Evolutionary conservation across 306 rosid species (phyloP).

Genomic region (Vigna reflexopilosa): DNA sequence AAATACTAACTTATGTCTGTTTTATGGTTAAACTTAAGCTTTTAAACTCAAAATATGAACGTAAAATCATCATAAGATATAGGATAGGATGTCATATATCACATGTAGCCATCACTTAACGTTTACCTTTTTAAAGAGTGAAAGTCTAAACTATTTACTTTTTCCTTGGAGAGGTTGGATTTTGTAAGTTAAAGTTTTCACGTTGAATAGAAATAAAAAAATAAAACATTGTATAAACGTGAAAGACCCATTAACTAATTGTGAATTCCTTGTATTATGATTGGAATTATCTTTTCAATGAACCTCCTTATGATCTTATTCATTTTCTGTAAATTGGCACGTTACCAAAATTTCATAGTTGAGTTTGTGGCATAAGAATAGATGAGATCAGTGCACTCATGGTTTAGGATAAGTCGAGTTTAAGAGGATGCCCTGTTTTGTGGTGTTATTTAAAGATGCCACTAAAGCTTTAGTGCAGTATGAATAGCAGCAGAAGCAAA

Average conservation of each 20-base stretch:
- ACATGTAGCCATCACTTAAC: neutral
- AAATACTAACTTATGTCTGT: neutral
- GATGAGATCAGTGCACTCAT: neutral
- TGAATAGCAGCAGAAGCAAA: neutral
- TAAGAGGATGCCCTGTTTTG: slow-evolving; percentile 41
- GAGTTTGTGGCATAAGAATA: neutral
- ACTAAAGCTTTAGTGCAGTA: neutral
- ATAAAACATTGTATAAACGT: too few relatives aligned
- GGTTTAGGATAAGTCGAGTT: neutral
- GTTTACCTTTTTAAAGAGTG: neutral
- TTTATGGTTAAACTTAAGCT: neutral
- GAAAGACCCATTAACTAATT: too few relatives aligned
- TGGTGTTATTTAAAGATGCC: slow-evolving; percentile 18
- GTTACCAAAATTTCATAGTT: neutral
- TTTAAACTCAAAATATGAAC: neutral
- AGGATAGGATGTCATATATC: neutral
- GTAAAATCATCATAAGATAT: neutral
- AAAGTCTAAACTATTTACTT: slow-evolving; percentile 22
- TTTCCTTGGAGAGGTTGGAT: slow-evolving; percentile 12
- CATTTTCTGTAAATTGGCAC: neutral
- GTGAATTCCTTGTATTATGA: too few relatives aligned
- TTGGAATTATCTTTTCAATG: too few relatives aligned
- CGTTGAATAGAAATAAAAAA: too few relatives aligned
- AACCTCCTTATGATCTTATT: neutral
- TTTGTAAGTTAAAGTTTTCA: too few relatives aligned